Evolutionary conservation across 2,329 filamentous ascomycete genomes (phyloP), one percentile per base, ranked within the genome.

Genomic region (Ophiosphaerella korrae): DNA sequence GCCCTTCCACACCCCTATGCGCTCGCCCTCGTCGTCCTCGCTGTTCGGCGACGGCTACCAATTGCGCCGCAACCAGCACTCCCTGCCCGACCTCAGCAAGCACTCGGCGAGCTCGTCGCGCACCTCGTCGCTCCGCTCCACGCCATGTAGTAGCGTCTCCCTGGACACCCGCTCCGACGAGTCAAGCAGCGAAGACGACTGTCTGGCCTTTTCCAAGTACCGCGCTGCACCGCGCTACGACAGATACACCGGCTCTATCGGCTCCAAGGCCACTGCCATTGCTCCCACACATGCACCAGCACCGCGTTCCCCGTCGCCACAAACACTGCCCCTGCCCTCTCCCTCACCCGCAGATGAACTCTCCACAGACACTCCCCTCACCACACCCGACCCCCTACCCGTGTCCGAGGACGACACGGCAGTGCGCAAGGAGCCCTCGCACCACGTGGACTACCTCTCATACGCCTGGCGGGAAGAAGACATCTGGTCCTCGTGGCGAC

Each of bases 401-500:
- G 57, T 86, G 29, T 88, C 88, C 7, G 88, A 89, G 60, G 92
- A 96, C 63, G 92, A 96, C 72, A 88, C 86, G 8, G 88, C 88
- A 9, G 80, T 95, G 33, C 84, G 86, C 55, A 81, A 80, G 31
- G 85, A 88, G 65, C 91, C 91, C 1, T 92, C 92, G 39, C 82
- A 91, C 58, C 91, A 96, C 75, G 92, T 96, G n/a, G 92, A 96
- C 75, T 96, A 96, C 70, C 83, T 97, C 40, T 96, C 92, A 14
- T 90, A 97, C 69, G 86, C 93, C 55, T 96, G 93, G 90, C 86
- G 84, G 57, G 92, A 97, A 74, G 92, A 97, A 73, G 93, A 99
- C 74, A 95, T 97, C 23, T 97, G 92, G 92, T 88, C 90, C 5
- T 97, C 93, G 1, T 97, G 94, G 94, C 87, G 92, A 69, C 94